phyloP scores from a whole-genome alignment of 352 stramenopile species.

The Phytophthora melonis region DNA sequence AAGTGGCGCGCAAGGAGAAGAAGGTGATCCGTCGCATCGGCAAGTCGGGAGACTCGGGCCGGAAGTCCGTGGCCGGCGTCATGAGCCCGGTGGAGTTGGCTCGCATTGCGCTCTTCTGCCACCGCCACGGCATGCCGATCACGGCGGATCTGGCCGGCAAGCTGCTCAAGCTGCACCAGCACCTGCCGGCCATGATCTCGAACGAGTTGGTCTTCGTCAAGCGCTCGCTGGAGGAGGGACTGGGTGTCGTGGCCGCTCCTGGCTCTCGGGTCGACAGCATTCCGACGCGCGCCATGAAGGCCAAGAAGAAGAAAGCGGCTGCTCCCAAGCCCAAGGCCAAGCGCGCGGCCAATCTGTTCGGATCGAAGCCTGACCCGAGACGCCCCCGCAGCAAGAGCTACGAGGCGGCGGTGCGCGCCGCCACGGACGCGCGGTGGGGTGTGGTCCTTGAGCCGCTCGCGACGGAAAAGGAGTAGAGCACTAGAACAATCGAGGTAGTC shows the following conservation, averaged over 20 bases:
- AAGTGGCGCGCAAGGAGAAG: constrained; percentile 26
- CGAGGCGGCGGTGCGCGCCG: constrained; percentile 36
- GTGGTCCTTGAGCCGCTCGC: constrained; percentile 38
- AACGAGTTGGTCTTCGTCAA: constrained; percentile 64
- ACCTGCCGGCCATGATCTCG: constrained; percentile 44
- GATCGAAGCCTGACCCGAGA: constrained; percentile 8
- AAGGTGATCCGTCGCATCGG: constrained; percentile 36
- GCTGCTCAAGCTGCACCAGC: constrained; percentile 52
- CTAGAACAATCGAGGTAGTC: constrained; percentile 5
- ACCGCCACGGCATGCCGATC: constrained; percentile 60
- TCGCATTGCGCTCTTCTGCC: constrained; percentile 63
- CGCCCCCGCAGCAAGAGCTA: constrained; percentile 39
- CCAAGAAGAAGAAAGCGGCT: constrained; percentile 22
- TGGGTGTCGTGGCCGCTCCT: constrained; percentile 28
- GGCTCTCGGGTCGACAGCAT: constrained; percentile 12
- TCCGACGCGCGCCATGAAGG: constrained; percentile 1
- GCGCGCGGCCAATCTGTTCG: constrained; percentile 4
- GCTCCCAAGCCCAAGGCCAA: constrained; percentile 30
- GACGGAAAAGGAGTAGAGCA: constrained; percentile 34
- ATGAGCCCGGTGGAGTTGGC: constrained; percentile 61
- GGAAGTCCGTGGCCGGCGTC: not conserved
- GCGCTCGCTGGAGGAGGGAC: constrained; percentile 38
- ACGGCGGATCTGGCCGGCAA: constrained; percentile 45
- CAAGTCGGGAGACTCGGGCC: constrained; percentile 14
- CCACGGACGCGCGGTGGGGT: constrained; percentile 38